A percentile compares a stretch with the other conserved stretches of the same genome.
Evolutionary conservation across 139 green algal genomes (phyloP).

Genomic region (Nannochloris sp.): DNA sequence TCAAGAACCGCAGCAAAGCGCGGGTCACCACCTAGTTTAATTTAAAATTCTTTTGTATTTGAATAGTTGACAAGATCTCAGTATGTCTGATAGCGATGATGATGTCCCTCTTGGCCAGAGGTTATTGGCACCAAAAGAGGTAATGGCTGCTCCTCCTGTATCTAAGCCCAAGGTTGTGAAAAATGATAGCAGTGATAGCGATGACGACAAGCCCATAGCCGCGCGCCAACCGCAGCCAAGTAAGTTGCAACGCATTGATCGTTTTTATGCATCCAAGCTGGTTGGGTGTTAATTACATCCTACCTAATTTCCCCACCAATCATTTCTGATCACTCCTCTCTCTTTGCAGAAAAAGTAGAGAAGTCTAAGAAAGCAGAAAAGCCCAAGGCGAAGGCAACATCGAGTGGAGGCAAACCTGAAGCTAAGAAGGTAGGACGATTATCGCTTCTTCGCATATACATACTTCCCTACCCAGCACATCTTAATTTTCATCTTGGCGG

Average conservation of each 20-base stretch:
- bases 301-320: background rate
- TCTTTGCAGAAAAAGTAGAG: no score
- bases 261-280: no score
- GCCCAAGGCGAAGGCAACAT: background rate
- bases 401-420: background rate
- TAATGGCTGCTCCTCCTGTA: background rate
- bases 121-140: background rate
- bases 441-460: no score
- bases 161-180: background rate
- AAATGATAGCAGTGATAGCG: background rate
- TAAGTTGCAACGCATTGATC: background rate
- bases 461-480: no score
- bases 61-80: background rate
- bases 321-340: background rate
- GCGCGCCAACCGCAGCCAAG: background rate
- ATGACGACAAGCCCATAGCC: background rate
- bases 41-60: no score
- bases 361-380: background rate
- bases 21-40: no score
- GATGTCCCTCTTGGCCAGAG: conserved; percentile 3
- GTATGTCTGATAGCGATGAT: background rate
- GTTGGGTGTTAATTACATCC: background rate
- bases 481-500: no score
- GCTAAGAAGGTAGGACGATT: background rate
- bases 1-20: no score